phyloP scores from a whole-genome alignment of 139 green algal species.

The Yamagishiella unicocca region DNA sequence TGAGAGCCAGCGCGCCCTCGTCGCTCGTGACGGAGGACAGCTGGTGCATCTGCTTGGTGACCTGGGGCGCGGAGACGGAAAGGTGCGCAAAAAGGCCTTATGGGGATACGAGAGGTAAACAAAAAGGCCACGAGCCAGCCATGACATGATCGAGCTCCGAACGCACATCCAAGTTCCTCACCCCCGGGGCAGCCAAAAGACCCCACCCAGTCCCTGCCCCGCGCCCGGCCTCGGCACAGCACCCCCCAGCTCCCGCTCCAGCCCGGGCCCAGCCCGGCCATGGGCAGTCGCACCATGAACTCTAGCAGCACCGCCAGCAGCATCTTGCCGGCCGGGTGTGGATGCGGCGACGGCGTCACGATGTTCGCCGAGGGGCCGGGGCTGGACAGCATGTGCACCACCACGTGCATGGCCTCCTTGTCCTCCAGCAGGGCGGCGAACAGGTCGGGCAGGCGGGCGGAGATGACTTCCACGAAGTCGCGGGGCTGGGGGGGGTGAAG shows the following conservation, averaged over 20 bases:
- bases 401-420: constrained; percentile 61
- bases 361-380: background rate
- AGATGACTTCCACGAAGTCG: constrained; percentile 93
- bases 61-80: background rate
- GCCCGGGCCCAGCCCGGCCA: background rate
- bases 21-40: constrained; percentile 19
- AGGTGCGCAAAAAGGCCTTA: too few species aligned
- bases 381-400: constrained; percentile 50
- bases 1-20: constrained; percentile 65
- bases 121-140: too few species aligned
- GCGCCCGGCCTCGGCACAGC: background rate
- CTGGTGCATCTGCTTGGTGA: constrained; percentile 47
- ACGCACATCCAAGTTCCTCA: too few species aligned
- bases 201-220: background rate
- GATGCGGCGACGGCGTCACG: background rate
- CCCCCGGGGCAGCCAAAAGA: too few species aligned
- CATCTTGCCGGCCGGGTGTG: constrained; percentile 13
- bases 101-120: too few species aligned
- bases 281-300: constrained; percentile 55
- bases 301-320: constrained; percentile 59
- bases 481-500: constrained; percentile 62
- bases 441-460: constrained; percentile 66
- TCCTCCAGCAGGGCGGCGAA: constrained; percentile 68
- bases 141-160: too few species aligned
- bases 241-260: background rate